Percentiles rank a stretch among this genome's conserved stretches.
phyloP scores from a whole-genome alignment of 331 rosid species.

The Rosa hybrid region DNA sequence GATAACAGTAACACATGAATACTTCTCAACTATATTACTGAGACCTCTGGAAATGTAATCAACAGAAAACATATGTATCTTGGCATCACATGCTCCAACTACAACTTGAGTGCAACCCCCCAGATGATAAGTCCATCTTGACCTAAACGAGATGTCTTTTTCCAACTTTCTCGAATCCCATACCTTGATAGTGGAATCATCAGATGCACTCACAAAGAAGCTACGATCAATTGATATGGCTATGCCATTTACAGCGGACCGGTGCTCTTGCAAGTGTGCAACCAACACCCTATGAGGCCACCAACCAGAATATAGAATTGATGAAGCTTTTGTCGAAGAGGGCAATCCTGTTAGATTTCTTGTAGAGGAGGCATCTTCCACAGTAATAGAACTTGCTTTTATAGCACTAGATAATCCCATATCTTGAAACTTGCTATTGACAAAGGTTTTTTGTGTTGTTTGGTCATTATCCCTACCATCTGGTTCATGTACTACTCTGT shows the following conservation, averaged over 20 bases:
- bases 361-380: conserved; percentile 60
- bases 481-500: conserved; percentile 97
- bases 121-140: conserved; percentile 88
- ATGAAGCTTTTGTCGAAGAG: conserved; percentile 57
- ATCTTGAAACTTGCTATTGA: conserved; percentile 67
- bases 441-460: conserved; percentile 48
- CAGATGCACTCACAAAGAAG: conserved; percentile 73
- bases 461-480: conserved; percentile 87
- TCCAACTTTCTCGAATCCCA: conserved; percentile 96
- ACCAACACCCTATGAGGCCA: conserved; percentile 93
- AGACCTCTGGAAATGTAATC: conserved; percentile 87
- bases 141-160: conserved; percentile 95
- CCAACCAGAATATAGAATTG: conserved; percentile 91
- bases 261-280: conserved; percentile 99
- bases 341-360: conserved; percentile 66
- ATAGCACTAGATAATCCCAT: conserved; percentile 52
- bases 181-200: conserved; percentile 91
- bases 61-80: conserved; percentile 81
- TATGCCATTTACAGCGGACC: conserved; percentile 81
- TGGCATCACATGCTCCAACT: conserved; percentile 95
- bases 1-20: conserved; percentile 87
- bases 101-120: conserved; percentile 83
- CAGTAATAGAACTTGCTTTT: conserved; percentile 52
- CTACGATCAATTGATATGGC: conserved; percentile 84
- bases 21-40: conserved; percentile 89